phyloP scores from a whole-genome alignment of 164 flowering plant species.

The Amborella trichopoda region DNA sequence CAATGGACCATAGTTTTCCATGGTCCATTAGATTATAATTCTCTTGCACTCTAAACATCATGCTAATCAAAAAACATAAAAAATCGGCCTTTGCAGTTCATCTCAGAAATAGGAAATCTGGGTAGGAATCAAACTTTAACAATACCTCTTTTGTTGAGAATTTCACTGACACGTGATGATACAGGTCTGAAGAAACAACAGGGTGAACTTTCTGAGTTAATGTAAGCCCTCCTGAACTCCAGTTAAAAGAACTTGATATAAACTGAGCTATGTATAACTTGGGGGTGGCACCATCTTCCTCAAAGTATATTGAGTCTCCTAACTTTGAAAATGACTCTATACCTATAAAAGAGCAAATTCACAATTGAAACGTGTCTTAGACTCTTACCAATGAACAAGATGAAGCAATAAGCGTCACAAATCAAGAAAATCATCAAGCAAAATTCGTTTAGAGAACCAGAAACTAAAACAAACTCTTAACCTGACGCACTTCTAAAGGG shows the following conservation, averaged over 20 bases:
- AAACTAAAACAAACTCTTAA: no score
- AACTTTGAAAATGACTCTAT: slow-evolving; percentile 93
- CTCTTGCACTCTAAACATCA: no score
- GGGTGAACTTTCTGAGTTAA: slow-evolving; percentile 52
- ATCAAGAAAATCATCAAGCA: no score
- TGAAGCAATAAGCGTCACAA: no score
- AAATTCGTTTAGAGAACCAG: no score
- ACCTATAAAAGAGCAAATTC: slow-evolving; percentile 26
- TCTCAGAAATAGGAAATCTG: no score
- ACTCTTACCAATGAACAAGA: no score
- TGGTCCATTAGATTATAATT: no score
- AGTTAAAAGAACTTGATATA: slow-evolving; percentile 62
- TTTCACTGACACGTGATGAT: slow-evolving; percentile 34
- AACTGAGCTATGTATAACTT: slow-evolving; percentile 69
- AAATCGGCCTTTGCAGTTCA: no score
- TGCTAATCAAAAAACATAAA: no score
- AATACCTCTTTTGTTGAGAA: slow-evolving; percentile 38
- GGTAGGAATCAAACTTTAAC: background rate
- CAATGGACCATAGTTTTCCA: no score
- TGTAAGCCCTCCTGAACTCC: slow-evolving; percentile 45
- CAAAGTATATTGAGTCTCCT: slow-evolving; percentile 93
- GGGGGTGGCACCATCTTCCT: slow-evolving; percentile 39
- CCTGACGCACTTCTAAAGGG: no score
- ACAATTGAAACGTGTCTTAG: background rate
- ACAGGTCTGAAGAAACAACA: slow-evolving; percentile 54